Percentiles rank a stretch among this genome's conserved stretches.
Evolutionary conservation across 768 basidiomycete genomes (phyloP).

Genomic region (Tubosaeta sp.): DNA sequence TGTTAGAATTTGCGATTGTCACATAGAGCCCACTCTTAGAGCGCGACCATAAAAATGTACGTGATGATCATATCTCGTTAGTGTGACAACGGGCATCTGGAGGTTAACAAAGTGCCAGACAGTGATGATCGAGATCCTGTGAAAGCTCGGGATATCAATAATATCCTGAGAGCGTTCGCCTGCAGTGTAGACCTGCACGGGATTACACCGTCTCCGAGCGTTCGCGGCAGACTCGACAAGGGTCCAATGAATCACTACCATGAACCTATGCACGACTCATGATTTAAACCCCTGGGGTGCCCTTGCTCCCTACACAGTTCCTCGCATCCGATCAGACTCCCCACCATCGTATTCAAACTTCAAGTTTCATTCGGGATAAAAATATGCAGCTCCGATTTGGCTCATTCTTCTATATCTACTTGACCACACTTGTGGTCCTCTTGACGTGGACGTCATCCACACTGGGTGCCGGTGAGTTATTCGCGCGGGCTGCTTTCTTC

Average conservation of each 20-base stretch:
- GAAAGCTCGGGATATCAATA: not conserved
- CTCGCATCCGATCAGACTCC: not conserved
- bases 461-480: conserved; percentile 7
- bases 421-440: conserved; percentile 1
- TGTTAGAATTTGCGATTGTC: too few relatives aligned
- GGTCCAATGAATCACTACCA: not conserved
- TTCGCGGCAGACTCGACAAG: not conserved
- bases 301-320: too few relatives aligned
- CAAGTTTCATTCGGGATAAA: not conserved
- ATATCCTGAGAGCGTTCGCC: not conserved
- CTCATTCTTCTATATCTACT: not conserved
- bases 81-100: not conserved
- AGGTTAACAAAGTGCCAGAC: not conserved
- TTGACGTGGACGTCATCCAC: conserved; percentile 4
- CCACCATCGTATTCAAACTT: not conserved
- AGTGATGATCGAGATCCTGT: conserved; percentile 1
- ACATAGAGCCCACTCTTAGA: too few relatives aligned
- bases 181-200: conserved; percentile 2
- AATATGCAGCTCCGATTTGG: conserved; percentile 1
- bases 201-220: not conserved
- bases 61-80: not conserved
- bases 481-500: not conserved
- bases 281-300: conserved; percentile 4
- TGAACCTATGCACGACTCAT: conserved; percentile 4
- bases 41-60: not conserved